Base-by-base conservation (phyloP, 495 filamentous ascomycete genomes). In the Eremomyces bilateralis region DNA sequence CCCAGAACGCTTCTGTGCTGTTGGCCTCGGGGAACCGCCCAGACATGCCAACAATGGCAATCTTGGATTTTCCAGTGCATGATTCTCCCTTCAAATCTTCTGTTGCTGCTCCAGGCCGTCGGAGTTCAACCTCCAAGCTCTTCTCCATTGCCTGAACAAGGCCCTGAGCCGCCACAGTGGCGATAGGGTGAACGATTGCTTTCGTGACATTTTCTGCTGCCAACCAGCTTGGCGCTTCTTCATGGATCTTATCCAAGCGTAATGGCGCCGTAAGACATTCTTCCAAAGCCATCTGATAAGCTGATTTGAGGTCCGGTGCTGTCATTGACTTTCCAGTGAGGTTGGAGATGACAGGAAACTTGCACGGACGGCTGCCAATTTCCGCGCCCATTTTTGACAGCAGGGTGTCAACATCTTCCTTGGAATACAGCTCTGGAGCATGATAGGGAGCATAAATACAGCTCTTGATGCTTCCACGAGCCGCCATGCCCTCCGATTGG, bases 11-110 rank as follows among this genome's bases (percentile, higher is more conserved):
- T 0, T 42, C 39, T 15, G 19, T 40, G 18, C 16, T 29, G 18
- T 34, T 18, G 4, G 50, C 47, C 28, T 34, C 38, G 18, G 50
- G 50, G 29, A 50, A 53, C 5, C 50, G 37, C 10, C 50, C 47
- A 12, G 44, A 44, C 12, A 42, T 33, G 12, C 50, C 50, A 28
- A 50, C 34, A 16, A 53, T 44, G 8, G 50, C 50, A 38, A 53
- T 45, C 25, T 43, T 42, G 12, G 40, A 42, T 8, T 36, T 21
- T 13, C 25, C 13, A 2, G 24, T 4, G n/a, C n/a, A n/a, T n/a
- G n/a, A n/a, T n/a, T n/a, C n/a, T n/a, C n/a, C n/a, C n/a, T n/a
- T n/a, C 4, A 4, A 12, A 24, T 22, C 21, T 35, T 31, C 20
- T 8, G 6, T 27, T 8, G 24, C 24, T 8, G 13, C 8, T 13